A percentile compares a stretch with the other conserved stretches of the same genome.
Conservation (phyloP, 257 asterid species). For the Penstemon eatonii region DNA sequence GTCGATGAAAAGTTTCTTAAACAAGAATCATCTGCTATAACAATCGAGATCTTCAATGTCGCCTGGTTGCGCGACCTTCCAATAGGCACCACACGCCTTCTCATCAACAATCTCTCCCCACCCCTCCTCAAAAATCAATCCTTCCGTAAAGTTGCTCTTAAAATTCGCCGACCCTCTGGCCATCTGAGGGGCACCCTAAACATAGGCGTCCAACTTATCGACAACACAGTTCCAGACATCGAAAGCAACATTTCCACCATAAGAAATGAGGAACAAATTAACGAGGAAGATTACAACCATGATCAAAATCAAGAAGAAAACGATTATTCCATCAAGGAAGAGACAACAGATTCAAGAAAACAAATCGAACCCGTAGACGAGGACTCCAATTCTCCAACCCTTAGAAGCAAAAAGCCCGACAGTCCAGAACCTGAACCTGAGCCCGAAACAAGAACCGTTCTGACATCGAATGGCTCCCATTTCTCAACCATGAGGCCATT, state of each 20-base stretch:
- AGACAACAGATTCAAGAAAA: slow-evolving; percentile 4
- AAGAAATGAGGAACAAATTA: neutral
- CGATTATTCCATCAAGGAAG: neutral
- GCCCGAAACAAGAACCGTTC: slow-evolving; percentile 25
- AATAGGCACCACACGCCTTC: slow-evolving; percentile 65
- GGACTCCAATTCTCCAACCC: slow-evolving; percentile 15
- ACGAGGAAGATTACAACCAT: neutral
- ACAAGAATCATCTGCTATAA: slow-evolving; percentile 43
- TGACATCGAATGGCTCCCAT: slow-evolving; percentile 34
- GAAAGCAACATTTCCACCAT: slow-evolving; percentile 30
- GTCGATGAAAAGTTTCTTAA: slow-evolving; percentile 53
- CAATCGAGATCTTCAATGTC: slow-evolving; percentile 70
- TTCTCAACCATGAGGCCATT: slow-evolving; percentile 48
- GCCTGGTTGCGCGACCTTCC: slow-evolving; percentile 90
- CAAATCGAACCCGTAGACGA: slow-evolving; percentile 1
- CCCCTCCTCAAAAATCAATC: slow-evolving; percentile 41
- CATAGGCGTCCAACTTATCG: slow-evolving; percentile 53
- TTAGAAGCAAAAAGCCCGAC: slow-evolving; percentile 12
- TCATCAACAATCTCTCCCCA: slow-evolving; percentile 48
- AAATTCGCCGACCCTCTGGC: slow-evolving; percentile 66
- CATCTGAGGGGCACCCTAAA: slow-evolving; percentile 62
- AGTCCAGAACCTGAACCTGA: slow-evolving; percentile 33
- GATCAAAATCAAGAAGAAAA: slow-evolving; percentile 4
- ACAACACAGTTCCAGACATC: slow-evolving; percentile 26
- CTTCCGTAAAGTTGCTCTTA: slow-evolving; percentile 44